These are phyloP conservation scores for Torrubiella hemipterigena DNA, from an alignment of 2,329 filamentous ascomycete species.

Conservation along the genomic window DNA sequence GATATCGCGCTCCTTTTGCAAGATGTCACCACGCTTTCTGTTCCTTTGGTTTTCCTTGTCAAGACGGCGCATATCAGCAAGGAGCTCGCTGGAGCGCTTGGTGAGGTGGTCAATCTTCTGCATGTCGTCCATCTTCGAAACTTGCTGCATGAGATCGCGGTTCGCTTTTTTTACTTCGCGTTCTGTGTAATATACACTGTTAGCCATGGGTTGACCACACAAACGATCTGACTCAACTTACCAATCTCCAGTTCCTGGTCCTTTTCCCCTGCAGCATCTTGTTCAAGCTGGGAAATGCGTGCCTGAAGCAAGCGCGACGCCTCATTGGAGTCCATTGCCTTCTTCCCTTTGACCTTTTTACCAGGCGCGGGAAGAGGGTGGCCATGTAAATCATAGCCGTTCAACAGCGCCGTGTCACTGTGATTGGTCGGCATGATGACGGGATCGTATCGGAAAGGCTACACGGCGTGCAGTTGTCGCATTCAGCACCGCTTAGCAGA, in stretches of 20 bases:
- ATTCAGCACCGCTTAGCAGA: no score
- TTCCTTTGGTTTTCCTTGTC: conserved; percentile 92
- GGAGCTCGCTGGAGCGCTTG: conserved; percentile 80
- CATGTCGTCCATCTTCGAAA: conserved; percentile 84
- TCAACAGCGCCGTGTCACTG: conserved; percentile 27
- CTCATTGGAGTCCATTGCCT: conserved; percentile 72
- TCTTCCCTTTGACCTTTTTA: conserved; percentile 80
- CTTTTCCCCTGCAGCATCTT: conserved; percentile 85
- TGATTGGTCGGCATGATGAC: conserved; percentile 25
- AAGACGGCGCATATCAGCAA: conserved; percentile 89
- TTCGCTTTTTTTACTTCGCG: conserved; percentile 91
- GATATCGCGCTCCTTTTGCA: conserved; percentile 95
- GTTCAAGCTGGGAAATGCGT: conserved; percentile 90
- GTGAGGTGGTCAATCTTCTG: conserved; percentile 85
- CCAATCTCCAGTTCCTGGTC: conserved; percentile 94
- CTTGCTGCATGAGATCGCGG: conserved; percentile 75
- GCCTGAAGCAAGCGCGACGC: conserved; percentile 84
- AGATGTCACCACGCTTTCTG: conserved; percentile 84
- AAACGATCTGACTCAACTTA: conserved; percentile 32
- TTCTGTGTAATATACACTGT: conserved; percentile 41
- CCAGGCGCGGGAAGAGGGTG: conserved; percentile 30
- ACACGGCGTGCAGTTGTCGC: conserved; percentile 8
- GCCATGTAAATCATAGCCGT: conserved; percentile 27
- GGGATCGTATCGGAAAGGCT: conserved; percentile 10
- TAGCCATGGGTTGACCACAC: not conserved